Conservation (phyloP, 1,284 basidiomycete species). For the Phellopilus nigrolimitatus region DNA sequence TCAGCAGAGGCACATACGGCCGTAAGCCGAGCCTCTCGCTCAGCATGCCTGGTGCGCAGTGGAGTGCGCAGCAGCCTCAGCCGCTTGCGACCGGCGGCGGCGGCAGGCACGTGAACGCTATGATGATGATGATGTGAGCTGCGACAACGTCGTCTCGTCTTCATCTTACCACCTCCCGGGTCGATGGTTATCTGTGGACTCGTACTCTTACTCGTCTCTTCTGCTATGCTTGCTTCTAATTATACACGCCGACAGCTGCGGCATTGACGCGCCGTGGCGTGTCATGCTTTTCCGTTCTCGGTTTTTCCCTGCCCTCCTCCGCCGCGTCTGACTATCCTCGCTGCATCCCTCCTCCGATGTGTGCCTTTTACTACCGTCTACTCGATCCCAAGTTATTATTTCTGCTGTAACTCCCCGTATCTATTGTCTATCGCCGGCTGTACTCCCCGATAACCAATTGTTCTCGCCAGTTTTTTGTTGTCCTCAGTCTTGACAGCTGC, state of each 20-base stretch:
- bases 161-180: not conserved
- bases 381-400: not conserved
- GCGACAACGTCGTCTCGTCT: not conserved
- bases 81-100: not conserved
- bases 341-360: not conserved
- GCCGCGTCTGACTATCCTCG: not conserved
- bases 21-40: constrained; percentile 18
- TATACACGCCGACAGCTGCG: too few species aligned
- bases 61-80: constrained; percentile 4
- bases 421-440: too few species aligned
- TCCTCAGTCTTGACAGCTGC: not conserved
- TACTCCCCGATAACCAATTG: too few species aligned
- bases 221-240: too few species aligned
- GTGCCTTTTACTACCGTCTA: not conserved
- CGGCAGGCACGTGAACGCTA: constrained; percentile 4
- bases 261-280: too few species aligned
- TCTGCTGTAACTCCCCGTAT: too few species aligned
- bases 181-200: not conserved
- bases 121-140: constrained; percentile 10
- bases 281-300: not conserved
- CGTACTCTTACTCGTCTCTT: not conserved
- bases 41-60: constrained; percentile 5
- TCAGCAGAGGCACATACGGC: not conserved
- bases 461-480: too few species aligned
- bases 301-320: not conserved